Conservation (phyloP, 768 basidiomycete genomes). For the Boletus pseudo-olivaceus region DNA sequence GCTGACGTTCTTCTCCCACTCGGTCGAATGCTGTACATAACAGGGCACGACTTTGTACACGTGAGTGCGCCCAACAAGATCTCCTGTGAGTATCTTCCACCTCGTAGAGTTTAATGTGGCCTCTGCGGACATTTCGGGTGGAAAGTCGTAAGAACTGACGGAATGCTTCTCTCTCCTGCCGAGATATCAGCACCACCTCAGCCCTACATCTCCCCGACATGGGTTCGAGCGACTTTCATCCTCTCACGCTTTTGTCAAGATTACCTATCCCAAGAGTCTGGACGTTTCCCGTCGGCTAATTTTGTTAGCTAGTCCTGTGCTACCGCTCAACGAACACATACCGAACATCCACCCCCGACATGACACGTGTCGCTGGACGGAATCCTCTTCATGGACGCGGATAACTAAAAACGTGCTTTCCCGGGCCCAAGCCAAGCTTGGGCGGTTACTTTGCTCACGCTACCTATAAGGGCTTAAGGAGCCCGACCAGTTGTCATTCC, state of each 20-base stretch:
- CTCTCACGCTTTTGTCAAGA: slow-evolving; percentile 22
- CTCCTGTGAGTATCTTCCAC: slow-evolving; percentile 17
- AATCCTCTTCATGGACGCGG: background rate
- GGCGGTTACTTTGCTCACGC: background rate
- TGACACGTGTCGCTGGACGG: slow-evolving; percentile 3
- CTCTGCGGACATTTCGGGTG: slow-evolving; percentile 2
- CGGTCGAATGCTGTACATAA: slow-evolving; percentile 7
- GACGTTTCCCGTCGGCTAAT: background rate
- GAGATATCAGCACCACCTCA: slow-evolving; percentile 6
- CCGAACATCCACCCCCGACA: slow-evolving; percentile 2
- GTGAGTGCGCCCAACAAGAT: slow-evolving; percentile 1
- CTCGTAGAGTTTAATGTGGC: slow-evolving; percentile 14
- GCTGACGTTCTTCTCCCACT: slow-evolving; percentile 6
- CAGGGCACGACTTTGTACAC: slow-evolving; percentile 6
- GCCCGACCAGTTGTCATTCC: background rate
- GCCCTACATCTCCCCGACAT: background rate
- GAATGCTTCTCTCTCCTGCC: background rate
- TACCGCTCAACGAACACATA: background rate
- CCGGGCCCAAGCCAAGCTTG: background rate
- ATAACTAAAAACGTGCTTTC: background rate
- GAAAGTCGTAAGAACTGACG: slow-evolving; percentile 4
- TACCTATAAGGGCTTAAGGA: background rate
- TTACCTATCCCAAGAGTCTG: slow-evolving; percentile 10
- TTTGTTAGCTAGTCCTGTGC: background rate
- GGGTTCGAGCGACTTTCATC: background rate